phyloP scores from a whole-genome alignment of 257 asterid genomes.

The Ehretia macrophylla region DNA sequence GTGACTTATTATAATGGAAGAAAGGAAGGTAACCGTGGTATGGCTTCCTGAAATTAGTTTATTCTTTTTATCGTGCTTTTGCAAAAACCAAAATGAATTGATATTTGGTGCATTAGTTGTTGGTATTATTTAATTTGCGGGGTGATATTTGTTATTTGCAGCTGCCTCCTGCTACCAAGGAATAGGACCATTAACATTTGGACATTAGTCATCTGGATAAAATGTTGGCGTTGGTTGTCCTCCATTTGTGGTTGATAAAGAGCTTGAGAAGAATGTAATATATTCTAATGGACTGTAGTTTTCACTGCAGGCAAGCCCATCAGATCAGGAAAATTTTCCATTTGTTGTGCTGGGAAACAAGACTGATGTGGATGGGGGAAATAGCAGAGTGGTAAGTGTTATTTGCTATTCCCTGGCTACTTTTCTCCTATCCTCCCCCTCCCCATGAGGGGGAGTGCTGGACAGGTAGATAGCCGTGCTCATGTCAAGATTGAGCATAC shows the following conservation, averaged over 20 bases:
- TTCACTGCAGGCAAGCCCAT: constrained; percentile 85
- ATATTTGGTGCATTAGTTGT: no score
- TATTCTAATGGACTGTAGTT: background rate
- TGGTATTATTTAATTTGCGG: no score
- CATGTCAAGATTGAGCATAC: background rate
- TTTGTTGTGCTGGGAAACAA: constrained; percentile 98
- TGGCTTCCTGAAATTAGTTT: constrained; percentile 9
- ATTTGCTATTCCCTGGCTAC: background rate
- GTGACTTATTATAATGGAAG: background rate
- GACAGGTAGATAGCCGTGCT: background rate
- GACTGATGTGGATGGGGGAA: constrained; percentile 94
- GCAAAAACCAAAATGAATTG: no score
- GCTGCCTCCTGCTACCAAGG: no score
- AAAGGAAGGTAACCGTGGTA: no score
- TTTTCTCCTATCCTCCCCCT: constrained; percentile 1
- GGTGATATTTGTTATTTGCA: no score
- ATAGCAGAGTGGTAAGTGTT: constrained; percentile 77
- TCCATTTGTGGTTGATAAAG: no score
- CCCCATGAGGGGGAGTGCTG: background rate
- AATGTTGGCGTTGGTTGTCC: no score
- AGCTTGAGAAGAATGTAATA: no score
- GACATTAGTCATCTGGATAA: no score
- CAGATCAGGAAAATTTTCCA: constrained; percentile 96
- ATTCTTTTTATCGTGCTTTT: background rate
- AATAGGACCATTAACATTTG: no score